Base-by-base conservation (phyloP, 495 filamentous ascomycete species). In the Penicillium herquei region DNA sequence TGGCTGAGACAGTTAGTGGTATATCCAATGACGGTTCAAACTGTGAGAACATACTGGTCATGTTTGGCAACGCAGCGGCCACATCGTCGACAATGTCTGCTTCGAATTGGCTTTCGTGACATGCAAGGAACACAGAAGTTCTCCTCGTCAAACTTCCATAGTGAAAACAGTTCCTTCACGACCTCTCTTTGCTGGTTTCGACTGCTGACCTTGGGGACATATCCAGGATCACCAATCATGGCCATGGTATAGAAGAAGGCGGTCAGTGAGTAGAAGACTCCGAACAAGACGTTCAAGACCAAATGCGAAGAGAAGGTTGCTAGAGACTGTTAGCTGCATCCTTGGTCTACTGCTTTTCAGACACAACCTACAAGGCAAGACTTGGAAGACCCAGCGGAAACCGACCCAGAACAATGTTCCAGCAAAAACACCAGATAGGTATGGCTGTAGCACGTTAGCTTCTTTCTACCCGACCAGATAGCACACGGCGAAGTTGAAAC, bases 91-190 rank as follows among this genome's bases (percentile, higher is more conserved):
- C 94, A 98, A 73, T 98, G 94, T 78, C 96, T 98, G 77, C 91
- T 96, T 46, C 94, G 82, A 49, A 98, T 72, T 6, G 94, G 95
- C 67, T 85, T 91, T 50, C 94, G 81, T 49, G 94, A 85, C 92
- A 98, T 96, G 73, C 94, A 98, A 33, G 81, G 79, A 31, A 94
- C 86, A 67, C 94, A 98, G 65, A 97, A 98, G 64, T 97, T 91
- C 39, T 87, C 80, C 57, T 95, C 91, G 72, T 98, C 92, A 69
- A 93, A 98, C 66, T 90, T 93, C 85, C 89, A 92, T 57, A 84
- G 64, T 51, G 81, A 78, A 54, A 98, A 76, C 4, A 98, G 81
- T 52, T 96, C 88, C 43, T 92, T 87, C 58, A 98, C 92, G 52
- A 88, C 83, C 21, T 84, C 86, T 70, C 91, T 91, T 68, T 97